Conservation (phyloP, 345 rosid genomes). For the Eutrema yunnanense region DNA sequence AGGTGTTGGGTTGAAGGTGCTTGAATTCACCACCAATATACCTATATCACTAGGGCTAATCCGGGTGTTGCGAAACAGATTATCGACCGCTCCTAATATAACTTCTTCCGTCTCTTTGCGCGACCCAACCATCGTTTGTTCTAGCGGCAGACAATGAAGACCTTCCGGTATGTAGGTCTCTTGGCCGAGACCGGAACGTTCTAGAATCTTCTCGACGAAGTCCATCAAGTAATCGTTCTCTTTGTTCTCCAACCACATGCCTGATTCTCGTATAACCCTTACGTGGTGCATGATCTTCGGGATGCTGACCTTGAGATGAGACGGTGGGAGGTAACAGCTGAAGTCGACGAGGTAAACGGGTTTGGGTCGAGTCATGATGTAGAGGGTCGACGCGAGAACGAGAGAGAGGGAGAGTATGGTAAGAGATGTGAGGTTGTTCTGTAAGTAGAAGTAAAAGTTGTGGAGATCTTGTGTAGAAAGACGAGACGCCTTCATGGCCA, state of each 20-base stretch:
- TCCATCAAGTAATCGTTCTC: constrained; percentile 30
- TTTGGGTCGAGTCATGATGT: constrained; percentile 17
- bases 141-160: constrained; percentile 18
- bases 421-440: constrained; percentile 17
- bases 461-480: constrained; percentile 27
- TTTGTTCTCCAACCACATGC: neutral
- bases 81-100: constrained; percentile 19
- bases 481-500: constrained; percentile 6
- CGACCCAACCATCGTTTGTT: constrained; percentile 14
- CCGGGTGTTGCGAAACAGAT: constrained; percentile 19
- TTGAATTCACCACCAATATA: constrained; percentile 27
- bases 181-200: constrained; percentile 34
- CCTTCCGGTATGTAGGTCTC: constrained; percentile 29
- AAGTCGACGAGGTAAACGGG: constrained; percentile 30
- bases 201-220: constrained; percentile 27
- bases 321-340: constrained; percentile 28
- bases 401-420: constrained; percentile 7
- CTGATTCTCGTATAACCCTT: constrained; percentile 13
- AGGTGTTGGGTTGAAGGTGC: constrained; percentile 34
- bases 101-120: constrained; percentile 31
- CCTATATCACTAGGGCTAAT: constrained; percentile 26
- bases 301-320: constrained; percentile 25
- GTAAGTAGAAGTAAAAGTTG: constrained; percentile 12
- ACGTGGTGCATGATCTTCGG: constrained; percentile 22
- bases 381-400: neutral